Evolutionary conservation across 2,329 filamentous ascomycete genomes (phyloP).

Genomic region (Pestalotiopsis sp.): DNA sequence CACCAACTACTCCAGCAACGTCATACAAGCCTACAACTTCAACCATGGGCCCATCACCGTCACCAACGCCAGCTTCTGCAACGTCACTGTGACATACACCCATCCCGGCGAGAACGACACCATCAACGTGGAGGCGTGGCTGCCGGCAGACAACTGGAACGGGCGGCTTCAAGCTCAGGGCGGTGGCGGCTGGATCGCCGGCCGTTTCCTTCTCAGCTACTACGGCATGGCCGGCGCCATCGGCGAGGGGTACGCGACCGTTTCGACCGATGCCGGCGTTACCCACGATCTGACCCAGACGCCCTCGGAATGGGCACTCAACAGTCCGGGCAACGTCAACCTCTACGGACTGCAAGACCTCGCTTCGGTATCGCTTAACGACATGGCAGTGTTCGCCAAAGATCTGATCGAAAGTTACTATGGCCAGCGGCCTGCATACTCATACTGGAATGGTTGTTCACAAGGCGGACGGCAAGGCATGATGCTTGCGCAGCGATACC

Average conservation of each 20-base stretch:
- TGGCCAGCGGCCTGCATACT: constrained; percentile 37
- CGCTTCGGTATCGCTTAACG: constrained; percentile 27
- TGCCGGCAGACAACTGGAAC: constrained; percentile 27
- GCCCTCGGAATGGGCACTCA: constrained; percentile 17
- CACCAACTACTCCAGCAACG: neutral
- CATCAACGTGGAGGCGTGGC: neutral
- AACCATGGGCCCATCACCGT: neutral
- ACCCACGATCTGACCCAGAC: constrained; percentile 10
- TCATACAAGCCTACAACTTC: neutral
- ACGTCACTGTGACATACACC: constrained; percentile 5
- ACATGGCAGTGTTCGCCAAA: constrained; percentile 14
- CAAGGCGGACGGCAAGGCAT: constrained; percentile 58
- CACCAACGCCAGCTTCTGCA: constrained; percentile 1
- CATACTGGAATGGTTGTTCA: constrained; percentile 57
- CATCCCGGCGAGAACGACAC: constrained; percentile 9
- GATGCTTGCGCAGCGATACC: constrained; percentile 53
- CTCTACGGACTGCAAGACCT: constrained; percentile 28
- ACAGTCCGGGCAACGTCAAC: constrained; percentile 27
- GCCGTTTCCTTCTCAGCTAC: constrained; percentile 21
- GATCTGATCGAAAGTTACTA: constrained; percentile 34
- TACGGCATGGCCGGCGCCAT: constrained; percentile 22
- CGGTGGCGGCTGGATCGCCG: constrained; percentile 32
- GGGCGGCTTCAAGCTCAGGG: constrained; percentile 31
- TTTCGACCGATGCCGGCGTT: constrained; percentile 29
- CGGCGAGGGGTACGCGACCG: constrained; percentile 28